Conservation (phyloP, 257 asterid genomes). For the Salvia splendens region DNA sequence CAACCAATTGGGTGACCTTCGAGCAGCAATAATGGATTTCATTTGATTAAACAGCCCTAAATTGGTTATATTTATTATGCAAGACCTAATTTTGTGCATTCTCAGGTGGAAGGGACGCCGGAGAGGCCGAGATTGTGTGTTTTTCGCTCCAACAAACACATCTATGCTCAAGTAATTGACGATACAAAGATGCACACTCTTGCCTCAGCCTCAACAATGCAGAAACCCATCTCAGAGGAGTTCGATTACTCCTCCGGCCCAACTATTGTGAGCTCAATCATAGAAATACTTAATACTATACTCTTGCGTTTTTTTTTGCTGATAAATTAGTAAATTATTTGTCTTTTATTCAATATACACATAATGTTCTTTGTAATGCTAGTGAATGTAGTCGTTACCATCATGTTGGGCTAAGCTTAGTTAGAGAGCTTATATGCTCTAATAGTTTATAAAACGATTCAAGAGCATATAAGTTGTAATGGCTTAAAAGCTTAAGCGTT, state of each 20-base stretch:
- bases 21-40: too few relatives aligned
- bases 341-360: background rate
- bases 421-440: too few relatives aligned
- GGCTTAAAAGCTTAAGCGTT: too few relatives aligned
- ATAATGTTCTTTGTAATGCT: background rate
- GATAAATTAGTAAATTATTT: background rate
- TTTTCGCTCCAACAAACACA: constrained; percentile 93
- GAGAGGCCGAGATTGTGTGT: constrained; percentile 92
- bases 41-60: too few relatives aligned
- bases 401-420: too few relatives aligned
- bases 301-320: constrained; percentile 12
- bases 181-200: constrained; percentile 98
- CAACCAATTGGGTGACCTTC: too few relatives aligned
- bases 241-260: constrained; percentile 79
- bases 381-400: background rate
- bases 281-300: background rate
- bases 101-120: constrained; percentile 86
- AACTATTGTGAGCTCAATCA: constrained; percentile 62
- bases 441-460: too few relatives aligned
- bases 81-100: constrained; percentile 17
- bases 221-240: constrained; percentile 85
- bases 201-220: constrained; percentile 95
- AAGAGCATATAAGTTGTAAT: too few relatives aligned
- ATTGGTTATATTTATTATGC: too few relatives aligned
- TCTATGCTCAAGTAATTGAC: constrained; percentile 91